Evolutionary conservation across 139 green algal species (phyloP), one percentile per base, ranked within the genome.

Genomic region (Chlorokybus atmophyticus): DNA sequence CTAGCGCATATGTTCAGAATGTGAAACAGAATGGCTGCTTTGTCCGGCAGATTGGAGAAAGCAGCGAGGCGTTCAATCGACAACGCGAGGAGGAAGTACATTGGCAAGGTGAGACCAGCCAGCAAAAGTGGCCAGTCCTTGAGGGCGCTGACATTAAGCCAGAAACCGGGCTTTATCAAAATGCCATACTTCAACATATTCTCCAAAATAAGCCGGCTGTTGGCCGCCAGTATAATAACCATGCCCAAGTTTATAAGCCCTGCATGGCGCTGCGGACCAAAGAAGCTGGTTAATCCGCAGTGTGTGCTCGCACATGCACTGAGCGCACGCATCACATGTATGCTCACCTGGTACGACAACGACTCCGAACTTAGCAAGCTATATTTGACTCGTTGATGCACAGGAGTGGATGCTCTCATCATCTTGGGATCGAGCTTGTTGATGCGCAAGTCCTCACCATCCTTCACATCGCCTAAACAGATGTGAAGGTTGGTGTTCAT

Each of bases 101-200:
- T n/a, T n/a, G n/a, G n/a, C n/a, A n/a, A n/a, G n/a, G n/a, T n/a
- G n/a, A n/a, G n/a, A n/a, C n/a, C n/a, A n/a, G n/a, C n/a, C 53
- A 64, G 28, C 24, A 71, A 42, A 23, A 71, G 62, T 29, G 62
- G 62, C 54, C 54, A 60, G 40, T 71, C 55, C 1, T 51, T 31
- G 26, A 60, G 30, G 4, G 42, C 31, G 10, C 30, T 17, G 21
- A 17, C 30, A 6, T 14, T n/a, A 1, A 66, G n/a, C 55, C 55
- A 71, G 42, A 71, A 65, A 30, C 50, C 40, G 4, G 47, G 24
- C 10, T 55, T 42, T 6, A 65, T 54, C n/a, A 71, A 52, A 10
- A 71, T 60, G 23, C 64, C 64, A 28, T 71, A 71, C 59, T 75
- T 75, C 39, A 67, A 52, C n/a, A 75, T 28, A 38, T 75, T 75